phyloP scores from a whole-genome alignment of 352 stramenopile genomes.

The Phytophthora hibernalis region DNA sequence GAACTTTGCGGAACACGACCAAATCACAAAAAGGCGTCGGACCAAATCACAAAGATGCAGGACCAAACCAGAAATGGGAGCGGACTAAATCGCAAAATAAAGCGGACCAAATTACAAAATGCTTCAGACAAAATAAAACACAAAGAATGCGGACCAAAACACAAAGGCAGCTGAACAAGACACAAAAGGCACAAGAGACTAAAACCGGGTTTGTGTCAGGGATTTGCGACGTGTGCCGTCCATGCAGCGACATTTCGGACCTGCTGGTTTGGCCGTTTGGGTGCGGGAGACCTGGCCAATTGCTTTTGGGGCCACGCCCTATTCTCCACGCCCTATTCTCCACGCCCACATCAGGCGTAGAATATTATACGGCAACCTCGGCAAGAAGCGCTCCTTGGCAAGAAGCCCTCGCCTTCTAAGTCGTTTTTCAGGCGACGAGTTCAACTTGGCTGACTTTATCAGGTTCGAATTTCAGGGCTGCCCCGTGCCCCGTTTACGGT shows the following conservation, averaged over 20 bases:
- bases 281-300: not conserved
- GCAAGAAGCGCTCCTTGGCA: too few species aligned
- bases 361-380: not conserved
- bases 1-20: constrained; percentile 18
- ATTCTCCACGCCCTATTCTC: too few species aligned
- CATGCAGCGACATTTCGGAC: not conserved
- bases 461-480: constrained; percentile 1
- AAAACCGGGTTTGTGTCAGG: too few species aligned
- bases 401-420: too few species aligned
- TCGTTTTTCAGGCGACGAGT: not conserved
- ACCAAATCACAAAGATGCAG: not conserved
- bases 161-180: too few species aligned
- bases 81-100: constrained; percentile 7
- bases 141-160: too few species aligned
- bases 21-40: not conserved
- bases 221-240: not conserved
- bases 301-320: not conserved
- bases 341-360: too few species aligned
- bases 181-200: too few species aligned
- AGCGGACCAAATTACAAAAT: constrained; percentile 10
- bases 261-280: not conserved
- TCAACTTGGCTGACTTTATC: not conserved
- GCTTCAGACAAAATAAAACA: too few species aligned
- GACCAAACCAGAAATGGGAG: too few species aligned
- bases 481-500: not conserved